Conservation (phyloP, 805 yeast genomes). For the Candida michaelii region DNA sequence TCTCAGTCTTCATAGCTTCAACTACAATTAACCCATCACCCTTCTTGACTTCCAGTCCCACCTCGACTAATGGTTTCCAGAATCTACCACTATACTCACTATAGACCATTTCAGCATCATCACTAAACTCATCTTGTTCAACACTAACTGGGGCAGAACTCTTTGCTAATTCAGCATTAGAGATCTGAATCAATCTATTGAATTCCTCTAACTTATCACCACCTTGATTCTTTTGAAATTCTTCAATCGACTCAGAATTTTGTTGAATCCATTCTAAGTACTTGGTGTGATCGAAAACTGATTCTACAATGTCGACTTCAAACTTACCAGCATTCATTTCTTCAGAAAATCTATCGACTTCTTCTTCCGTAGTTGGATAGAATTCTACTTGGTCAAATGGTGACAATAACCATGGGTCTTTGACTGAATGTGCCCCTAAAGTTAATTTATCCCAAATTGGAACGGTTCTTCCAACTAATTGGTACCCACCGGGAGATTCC, state of each 20-base stretch:
- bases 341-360: conserved; percentile 67
- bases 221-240: conserved; percentile 63
- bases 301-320: conserved; percentile 69
- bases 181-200: conserved; percentile 74
- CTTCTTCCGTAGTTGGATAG: conserved; percentile 86
- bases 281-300: conserved; percentile 78
- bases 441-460: conserved; percentile 97
- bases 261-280: conserved; percentile 77
- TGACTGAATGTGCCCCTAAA: conserved; percentile 61
- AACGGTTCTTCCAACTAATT: conserved; percentile 91
- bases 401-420: conserved; percentile 80
- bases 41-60: conserved; percentile 68
- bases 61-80: conserved; percentile 87
- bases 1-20: conserved; percentile 98
- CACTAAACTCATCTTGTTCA: conserved; percentile 63
- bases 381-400: conserved; percentile 95
- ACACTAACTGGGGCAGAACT: conserved; percentile 45
- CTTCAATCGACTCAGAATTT: conserved; percentile 69
- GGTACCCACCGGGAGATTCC: conserved; percentile 99
- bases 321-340: conserved; percentile 81
- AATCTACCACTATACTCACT: conserved; percentile 96
- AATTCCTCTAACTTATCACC: conserved; percentile 87
- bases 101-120: conserved; percentile 78
- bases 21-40: conserved; percentile 86
- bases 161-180: conserved; percentile 69